Evolutionary conservation across 2,329 filamentous ascomycete species (phyloP).

Genomic region (Exophiala sp.): DNA sequence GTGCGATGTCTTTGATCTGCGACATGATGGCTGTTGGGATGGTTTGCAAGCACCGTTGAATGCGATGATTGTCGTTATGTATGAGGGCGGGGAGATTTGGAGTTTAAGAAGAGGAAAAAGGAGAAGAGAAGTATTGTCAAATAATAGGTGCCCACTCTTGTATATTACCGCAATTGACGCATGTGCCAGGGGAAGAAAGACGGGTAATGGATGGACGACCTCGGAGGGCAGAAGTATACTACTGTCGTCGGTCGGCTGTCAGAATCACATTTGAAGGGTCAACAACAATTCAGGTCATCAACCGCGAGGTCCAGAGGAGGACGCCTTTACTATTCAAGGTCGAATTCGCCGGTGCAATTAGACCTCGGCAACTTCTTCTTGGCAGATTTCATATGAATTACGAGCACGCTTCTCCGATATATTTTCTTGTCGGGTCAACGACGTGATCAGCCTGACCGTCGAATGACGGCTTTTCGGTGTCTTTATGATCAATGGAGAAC

Average conservation of each 20-base stretch:
- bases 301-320: not conserved
- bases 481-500: no score
- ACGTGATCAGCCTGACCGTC: no score
- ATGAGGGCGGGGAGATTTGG: not conserved
- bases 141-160: constrained; percentile 15
- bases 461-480: no score
- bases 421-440: not conserved
- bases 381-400: not conserved
- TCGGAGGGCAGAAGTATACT: constrained; percentile 5
- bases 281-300: not conserved
- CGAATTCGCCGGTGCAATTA: not conserved
- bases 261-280: not conserved
- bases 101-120: constrained; percentile 1
- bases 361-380: constrained; percentile 2
- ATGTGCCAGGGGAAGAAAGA: constrained; percentile 7
- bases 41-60: not conserved
- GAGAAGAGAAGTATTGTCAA: not conserved
- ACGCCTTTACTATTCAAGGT: no score
- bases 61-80: not conserved
- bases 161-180: constrained; percentile 7
- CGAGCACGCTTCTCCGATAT: not conserved
- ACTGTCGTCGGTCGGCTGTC: not conserved
- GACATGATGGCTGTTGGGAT: constrained; percentile 13
- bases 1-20: constrained; percentile 18
- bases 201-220: constrained; percentile 10